phyloP scores from a whole-genome alignment of 2,329 filamentous ascomycete genomes.

The Metarhizium robertsii region DNA sequence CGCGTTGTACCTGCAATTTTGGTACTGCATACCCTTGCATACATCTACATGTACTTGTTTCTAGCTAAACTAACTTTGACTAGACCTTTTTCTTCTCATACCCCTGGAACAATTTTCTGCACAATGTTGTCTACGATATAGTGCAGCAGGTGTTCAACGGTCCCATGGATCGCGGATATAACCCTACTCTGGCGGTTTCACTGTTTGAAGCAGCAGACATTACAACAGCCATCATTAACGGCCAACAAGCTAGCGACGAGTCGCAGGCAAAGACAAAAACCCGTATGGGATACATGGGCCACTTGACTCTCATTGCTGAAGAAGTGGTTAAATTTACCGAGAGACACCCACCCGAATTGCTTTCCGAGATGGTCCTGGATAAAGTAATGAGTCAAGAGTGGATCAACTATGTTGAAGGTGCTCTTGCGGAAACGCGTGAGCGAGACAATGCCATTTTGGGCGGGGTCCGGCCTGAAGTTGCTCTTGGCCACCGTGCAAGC shows the following conservation, averaged over 20 bases:
- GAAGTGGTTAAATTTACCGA: constrained; percentile 99
- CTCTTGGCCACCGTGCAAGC: constrained; percentile 67
- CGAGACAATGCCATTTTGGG: constrained; percentile 97
- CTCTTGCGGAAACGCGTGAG: constrained; percentile 85
- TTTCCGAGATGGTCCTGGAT: constrained; percentile 77
- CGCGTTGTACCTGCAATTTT: constrained; percentile 91
- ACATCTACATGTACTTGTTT: not conserved
- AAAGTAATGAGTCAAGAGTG: constrained; percentile 84
- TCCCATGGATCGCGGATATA: constrained; percentile 92
- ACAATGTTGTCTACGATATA: constrained; percentile 98
- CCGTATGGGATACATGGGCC: constrained; percentile 96
- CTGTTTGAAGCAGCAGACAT: constrained; percentile 87
- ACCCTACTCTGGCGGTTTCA: constrained; percentile 80
- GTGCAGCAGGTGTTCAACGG: constrained; percentile 99
- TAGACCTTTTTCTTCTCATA: constrained; percentile 97
- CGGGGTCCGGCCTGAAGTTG: constrained; percentile 85
- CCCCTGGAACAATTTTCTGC: constrained; percentile 98
- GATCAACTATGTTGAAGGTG: constrained; percentile 91
- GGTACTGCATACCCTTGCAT: constrained; percentile 43
- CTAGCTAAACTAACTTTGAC: constrained; percentile 1
- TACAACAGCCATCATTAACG: constrained; percentile 84
- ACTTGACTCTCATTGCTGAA: constrained; percentile 92
- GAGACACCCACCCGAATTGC: constrained; percentile 77
- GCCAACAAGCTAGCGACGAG: constrained; percentile 78
- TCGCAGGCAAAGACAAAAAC: constrained; percentile 78